Evolutionary conservation across 352 stramenopile genomes (phyloP), one percentile per base, ranked within the genome.

Genomic region (Phytophthora sansomeana): DNA sequence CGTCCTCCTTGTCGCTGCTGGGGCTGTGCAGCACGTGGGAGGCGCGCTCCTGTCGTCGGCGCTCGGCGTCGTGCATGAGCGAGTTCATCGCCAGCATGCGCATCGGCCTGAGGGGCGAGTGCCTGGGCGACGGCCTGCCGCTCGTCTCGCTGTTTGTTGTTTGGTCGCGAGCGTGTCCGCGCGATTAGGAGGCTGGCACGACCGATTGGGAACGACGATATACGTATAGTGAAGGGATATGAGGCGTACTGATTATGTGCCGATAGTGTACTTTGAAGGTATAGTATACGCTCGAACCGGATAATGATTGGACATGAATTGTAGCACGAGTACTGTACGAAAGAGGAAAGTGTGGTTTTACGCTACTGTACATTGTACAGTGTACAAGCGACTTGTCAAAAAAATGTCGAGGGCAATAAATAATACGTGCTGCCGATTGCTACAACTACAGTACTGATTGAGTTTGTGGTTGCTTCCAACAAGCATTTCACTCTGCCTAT

Each of bases 31-130:
- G 24, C 28, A 43, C 51, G 11, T 32, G 55, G 17, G n/a, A n/a
- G n/a, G 11, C 24, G 39, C 29, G 47, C 7, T 67, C 38, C 28
- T 48, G 21, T n/a, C 52, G 58, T 16, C 38, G 55, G 13, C 59
- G 58, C 24, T 74, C 69, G 24, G 48, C 57, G 41, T 72, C 59
- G 46, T 66, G 24, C 52, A 67, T 63, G 13, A 63, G 59, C 64
- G 69, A 55, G 43, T 72, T 74, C 54, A 72, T 72, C 14, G 69
- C 44, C 44, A 77, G 50, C 65, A 77, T 74, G 38, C 59, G 69
- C 69, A 74, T 67, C 39, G 17, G 3, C 21, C 21, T 24, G 21
- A 24, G 21, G 21, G 21, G 21, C 21, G 21, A 24, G 21, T 1
- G 21, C 21, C 21, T 24, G 43, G 17, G 19, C 29, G 10, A 36